Evolutionary conservation across 169 alveolate genomes (phyloP).

Genomic region (Plasmodium cynomolgi): DNA sequence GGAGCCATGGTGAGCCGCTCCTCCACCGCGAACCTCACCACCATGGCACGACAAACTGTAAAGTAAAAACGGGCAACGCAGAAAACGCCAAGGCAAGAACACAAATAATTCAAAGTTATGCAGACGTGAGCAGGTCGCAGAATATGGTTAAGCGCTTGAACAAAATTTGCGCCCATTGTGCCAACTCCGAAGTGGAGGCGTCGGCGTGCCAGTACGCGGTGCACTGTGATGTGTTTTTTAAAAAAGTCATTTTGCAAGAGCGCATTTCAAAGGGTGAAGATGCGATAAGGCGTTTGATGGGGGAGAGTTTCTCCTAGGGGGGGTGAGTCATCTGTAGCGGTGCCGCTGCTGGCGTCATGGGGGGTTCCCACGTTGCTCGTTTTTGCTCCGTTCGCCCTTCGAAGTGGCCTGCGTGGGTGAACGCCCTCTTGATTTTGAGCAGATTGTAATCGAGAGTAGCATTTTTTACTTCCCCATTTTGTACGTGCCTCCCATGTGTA

Average conservation of each 20-base stretch:
- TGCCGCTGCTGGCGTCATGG: neutral
- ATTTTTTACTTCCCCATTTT: neutral
- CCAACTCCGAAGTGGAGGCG: conserved; percentile 75
- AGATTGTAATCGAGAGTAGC: neutral
- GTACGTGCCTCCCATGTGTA: neutral
- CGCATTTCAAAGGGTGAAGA: conserved; percentile 55
- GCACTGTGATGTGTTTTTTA: conserved; percentile 76
- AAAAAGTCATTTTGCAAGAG: conserved; percentile 55
- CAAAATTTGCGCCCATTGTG: conserved; percentile 75
- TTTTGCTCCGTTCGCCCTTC: neutral
- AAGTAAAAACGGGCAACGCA: conserved; percentile 5
- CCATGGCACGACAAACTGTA: neutral
- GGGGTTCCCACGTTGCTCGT: neutral
- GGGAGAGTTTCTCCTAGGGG: neutral
- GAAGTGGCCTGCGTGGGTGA: neutral
- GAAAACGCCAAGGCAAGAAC: neutral
- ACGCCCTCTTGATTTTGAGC: neutral
- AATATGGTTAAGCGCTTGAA: conserved; percentile 43
- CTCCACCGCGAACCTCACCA: conserved; percentile 4
- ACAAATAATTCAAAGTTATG: conserved; percentile 47
- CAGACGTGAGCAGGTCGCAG: conserved; percentile 60
- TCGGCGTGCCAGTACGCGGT: conserved; percentile 79
- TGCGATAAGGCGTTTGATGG: conserved; percentile 3
- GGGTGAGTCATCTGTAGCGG: neutral
- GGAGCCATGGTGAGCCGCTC: conserved; percentile 10